Base-by-base conservation (phyloP, 495 filamentous ascomycete species). In the Penicillium samsonianum region DNA sequence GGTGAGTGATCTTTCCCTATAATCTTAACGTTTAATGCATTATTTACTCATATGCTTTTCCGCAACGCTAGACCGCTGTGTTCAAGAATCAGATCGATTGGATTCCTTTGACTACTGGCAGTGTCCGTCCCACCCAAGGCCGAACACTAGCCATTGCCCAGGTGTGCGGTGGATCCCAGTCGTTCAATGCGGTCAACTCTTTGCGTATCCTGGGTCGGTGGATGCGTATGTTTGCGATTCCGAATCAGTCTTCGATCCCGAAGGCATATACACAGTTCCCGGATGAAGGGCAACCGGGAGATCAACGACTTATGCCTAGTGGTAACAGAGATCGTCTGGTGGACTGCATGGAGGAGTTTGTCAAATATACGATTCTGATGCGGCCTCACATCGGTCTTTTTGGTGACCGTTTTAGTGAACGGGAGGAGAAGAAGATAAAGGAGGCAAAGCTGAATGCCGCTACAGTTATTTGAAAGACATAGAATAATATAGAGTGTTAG, bases 81-180 rank as follows among this genome's bases (percentile, higher is more conserved):
- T 89, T 90, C 78, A 89, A 90, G 61, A 87, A 88, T 55, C 85
- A 90, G 55, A 89, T 90, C 47, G 87, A 89, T 68, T 90, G 86
- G 87, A 87, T 89, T 45, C 87, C 87, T 4, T 71, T 90, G 0
- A 77, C 67, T 1, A 82, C 80, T 0, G 85, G 86, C 10, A 80
- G 79, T 30, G 82, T 90, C 0, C 82, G 87, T 11, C 87, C 87
- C 2, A 90, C 87, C 0, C 86, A 90, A 65, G 85, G 85, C 40
- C 78, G 86, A 2, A 90, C 87, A 0, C 75, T 90, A 0, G 80
- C 82, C 3, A 79, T 90, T 46, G 80, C 82, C 0, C 84, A 88
- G 59, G 84, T 90, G 3, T 83, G 74, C 49, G 86, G 87, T 33
- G 87, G 87, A 3, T 84, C 80, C 4, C 87, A 90, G 64, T 86